A percentile compares a stretch with the other conserved stretches of the same genome.
Evolutionary conservation across 352 stramenopile species (phyloP).

Genomic region (Phytophthora crassamura): DNA sequence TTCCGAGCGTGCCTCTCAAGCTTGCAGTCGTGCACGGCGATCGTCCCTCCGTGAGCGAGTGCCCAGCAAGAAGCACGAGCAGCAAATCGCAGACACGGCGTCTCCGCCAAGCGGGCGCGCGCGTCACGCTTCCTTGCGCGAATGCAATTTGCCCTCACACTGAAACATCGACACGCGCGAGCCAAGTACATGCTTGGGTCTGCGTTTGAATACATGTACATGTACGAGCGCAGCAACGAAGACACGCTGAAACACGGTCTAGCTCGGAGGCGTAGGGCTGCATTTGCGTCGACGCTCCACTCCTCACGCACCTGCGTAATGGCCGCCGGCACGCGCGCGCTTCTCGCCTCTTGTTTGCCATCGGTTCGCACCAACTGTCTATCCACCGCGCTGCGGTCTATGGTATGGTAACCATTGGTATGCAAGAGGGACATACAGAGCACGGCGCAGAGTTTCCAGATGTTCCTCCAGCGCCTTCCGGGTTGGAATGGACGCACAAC

Average conservation of each 20-base stretch:
- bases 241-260: not conserved
- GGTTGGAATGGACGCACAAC: constrained; percentile 18
- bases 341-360: constrained; percentile 23
- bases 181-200: not conserved
- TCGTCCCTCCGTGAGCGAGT: too few relatives aligned
- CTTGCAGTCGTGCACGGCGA: too few relatives aligned
- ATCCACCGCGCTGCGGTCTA: constrained; percentile 19
- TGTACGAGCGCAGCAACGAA: not conserved
- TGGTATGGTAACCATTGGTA: too few relatives aligned
- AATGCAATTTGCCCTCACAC: constrained; percentile 14
- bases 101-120: constrained; percentile 14
- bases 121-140: not conserved
- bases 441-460: constrained; percentile 28
- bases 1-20: constrained; percentile 10
- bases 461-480: constrained; percentile 30
- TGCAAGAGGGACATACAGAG: constrained; percentile 26
- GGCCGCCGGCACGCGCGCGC: not conserved
- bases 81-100: constrained; percentile 19
- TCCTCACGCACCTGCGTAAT: constrained; percentile 1
- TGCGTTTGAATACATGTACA: constrained; percentile 2
- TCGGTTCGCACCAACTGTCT: constrained; percentile 7
- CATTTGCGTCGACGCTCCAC: not conserved
- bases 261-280: too few relatives aligned
- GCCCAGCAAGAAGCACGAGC: not conserved
- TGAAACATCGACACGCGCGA: constrained; percentile 12